Percentiles rank a stretch among this genome's conserved stretches.
Conservation (phyloP, 352 stramenopile species). For the Pythium utonaiense region DNA sequence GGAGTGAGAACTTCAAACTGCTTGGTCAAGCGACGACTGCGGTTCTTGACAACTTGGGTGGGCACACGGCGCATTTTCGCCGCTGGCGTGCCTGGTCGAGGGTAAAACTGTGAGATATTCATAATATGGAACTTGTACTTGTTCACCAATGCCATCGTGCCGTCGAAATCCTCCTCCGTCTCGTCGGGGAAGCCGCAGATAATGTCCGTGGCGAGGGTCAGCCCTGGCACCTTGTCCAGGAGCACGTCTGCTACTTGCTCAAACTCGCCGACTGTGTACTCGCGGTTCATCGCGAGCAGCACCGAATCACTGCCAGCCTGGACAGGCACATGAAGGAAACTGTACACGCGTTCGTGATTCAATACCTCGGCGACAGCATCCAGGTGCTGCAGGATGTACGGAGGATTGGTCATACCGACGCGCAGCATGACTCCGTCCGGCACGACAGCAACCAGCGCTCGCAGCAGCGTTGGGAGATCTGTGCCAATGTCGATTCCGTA, state of each 20-base stretch:
- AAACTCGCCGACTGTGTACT: slow-evolving; percentile 89
- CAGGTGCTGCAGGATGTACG: slow-evolving; percentile 89
- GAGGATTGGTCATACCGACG: slow-evolving; percentile 93
- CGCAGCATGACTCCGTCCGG: slow-evolving; percentile 84
- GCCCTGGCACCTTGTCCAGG: slow-evolving; percentile 58
- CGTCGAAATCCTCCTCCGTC: slow-evolving; percentile 85
- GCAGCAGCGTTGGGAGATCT: slow-evolving; percentile 68
- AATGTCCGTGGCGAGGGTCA: slow-evolving; percentile 92
- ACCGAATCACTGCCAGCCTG: slow-evolving; percentile 87
- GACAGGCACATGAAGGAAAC: slow-evolving; percentile 91
- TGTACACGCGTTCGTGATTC: slow-evolving; percentile 81
- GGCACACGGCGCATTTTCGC: slow-evolving; percentile 88
- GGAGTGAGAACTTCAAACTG: slow-evolving; percentile 84
- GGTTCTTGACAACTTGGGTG: slow-evolving; percentile 88
- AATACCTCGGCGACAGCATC: slow-evolving; percentile 78
- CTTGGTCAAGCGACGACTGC: slow-evolving; percentile 78
- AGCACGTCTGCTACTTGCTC: slow-evolving; percentile 69
- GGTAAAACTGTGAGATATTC: slow-evolving; percentile 94
- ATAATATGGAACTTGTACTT: slow-evolving; percentile 90
- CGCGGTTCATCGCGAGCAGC: slow-evolving; percentile 88
- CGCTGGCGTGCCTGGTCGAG: slow-evolving; percentile 85
- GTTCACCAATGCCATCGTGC: slow-evolving; percentile 84
- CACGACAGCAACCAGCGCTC: slow-evolving; percentile 58
- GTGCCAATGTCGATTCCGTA: slow-evolving; percentile 90
- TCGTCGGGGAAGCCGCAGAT: slow-evolving; percentile 92